Conservation (phyloP, 2,329 filamentous ascomycete species). For the Diaporthe citri region DNA sequence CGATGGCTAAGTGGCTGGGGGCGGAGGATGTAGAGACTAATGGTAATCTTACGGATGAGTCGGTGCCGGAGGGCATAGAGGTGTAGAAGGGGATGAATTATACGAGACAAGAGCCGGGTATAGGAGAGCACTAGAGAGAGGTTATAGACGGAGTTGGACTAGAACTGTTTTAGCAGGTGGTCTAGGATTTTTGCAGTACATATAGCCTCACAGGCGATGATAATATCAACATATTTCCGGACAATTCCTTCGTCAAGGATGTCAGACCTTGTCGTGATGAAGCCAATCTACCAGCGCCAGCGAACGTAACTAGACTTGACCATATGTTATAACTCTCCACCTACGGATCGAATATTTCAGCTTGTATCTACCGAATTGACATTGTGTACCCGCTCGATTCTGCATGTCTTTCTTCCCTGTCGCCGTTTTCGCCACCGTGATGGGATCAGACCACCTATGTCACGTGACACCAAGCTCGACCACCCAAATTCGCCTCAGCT, state of each 20-base stretch:
- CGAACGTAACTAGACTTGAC: too few species aligned
- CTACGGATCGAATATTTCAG: too few species aligned
- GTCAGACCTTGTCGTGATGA: background rate
- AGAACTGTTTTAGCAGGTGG: background rate
- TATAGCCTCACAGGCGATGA: background rate
- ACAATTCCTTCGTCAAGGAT: background rate
- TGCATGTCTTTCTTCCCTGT: background rate
- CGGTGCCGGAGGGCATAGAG: slow-evolving; percentile 8
- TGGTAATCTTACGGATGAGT: slow-evolving; percentile 26
- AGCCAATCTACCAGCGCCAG: background rate
- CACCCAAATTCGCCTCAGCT: background rate
- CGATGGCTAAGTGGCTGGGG: slow-evolving; percentile 35
- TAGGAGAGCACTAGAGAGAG: background rate
- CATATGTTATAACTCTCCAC: too few species aligned
- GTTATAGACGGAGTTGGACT: background rate
- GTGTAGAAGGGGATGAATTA: background rate
- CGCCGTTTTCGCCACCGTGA: background rate
- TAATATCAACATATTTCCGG: background rate
- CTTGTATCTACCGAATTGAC: too few species aligned
- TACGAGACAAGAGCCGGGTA: background rate
- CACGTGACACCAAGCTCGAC: background rate
- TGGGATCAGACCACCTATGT: slow-evolving; percentile 8
- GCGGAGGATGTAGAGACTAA: slow-evolving; percentile 11
- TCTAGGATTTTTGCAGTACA: background rate
- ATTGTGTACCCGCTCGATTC: background rate